Base-by-base conservation (phyloP, 2,329 filamentous ascomycete species). In the Stachybotrys elegans region DNA sequence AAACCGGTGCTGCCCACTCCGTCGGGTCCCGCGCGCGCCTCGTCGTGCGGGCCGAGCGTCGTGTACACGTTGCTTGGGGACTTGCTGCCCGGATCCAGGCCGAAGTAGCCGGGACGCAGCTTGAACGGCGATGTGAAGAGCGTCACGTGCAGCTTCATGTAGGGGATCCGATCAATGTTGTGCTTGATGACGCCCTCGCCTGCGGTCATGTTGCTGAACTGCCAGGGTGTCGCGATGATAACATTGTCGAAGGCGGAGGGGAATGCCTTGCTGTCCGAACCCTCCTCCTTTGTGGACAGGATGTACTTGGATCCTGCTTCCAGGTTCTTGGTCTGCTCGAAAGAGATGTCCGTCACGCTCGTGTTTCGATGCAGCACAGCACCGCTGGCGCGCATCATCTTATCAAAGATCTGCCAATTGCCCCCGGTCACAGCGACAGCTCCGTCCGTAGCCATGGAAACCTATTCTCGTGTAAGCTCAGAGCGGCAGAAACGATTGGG, bases 351-450 rank as follows among this genome's bases (percentile, higher is more conserved):
- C 0, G 73, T 71, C 1, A 96, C 84, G 0, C 78, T 73, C 0
- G 84, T 86, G 55, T 91, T 86, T 20, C 87, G 69, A 31, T 71
- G 68, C 5, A 91, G 51, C 0, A 70, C 64, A 0, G 86, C 82
- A 4, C 74, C 68, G 2, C 88, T 84, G 1, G 71, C 67, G 29
- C 78, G 72, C 2, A 92, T 69, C 86, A 96, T 94, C 36, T 75
- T 69, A n/a, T 84, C 76, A 59, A 98, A 98, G 43, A 98, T 95
- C 55, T 81, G 83, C 90, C 91, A 97, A 63, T 97, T 98, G 2
- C 93, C 93, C 6, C 90, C 90, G 13, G 78, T 66, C 1, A 97
- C 78, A 16, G 85, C 73, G 60, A 90, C 80, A 1, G 91, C 88
- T 6, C 89, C 90, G 42, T 92, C 84, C 0, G 90, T 86, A 3